These are phyloP conservation scores for Claviceps purpurea DNA, from an alignment of 2,329 filamentous ascomycete species.

Conservation along the genomic window DNA sequence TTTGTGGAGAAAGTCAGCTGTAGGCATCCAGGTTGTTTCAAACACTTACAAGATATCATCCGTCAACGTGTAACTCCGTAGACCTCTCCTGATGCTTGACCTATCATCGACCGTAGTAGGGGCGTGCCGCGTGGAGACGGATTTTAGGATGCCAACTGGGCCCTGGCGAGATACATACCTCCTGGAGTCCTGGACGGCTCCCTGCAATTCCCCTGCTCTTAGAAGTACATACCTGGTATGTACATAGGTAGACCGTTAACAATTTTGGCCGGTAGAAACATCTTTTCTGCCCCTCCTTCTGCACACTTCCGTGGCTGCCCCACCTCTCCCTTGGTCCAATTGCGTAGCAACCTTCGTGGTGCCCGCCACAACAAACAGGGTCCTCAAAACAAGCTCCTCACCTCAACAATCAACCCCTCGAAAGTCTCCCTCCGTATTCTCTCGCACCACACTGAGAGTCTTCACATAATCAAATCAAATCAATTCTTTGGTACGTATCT, in stretches of 20 bases:
- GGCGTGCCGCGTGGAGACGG: too few species aligned
- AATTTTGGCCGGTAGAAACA: slow-evolving; percentile 5
- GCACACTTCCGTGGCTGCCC: slow-evolving; percentile 6
- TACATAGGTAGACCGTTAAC: background rate
- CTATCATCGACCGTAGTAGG: background rate
- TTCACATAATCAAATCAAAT: background rate
- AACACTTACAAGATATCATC: background rate
- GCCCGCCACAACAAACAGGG: slow-evolving; percentile 4
- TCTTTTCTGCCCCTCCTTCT: slow-evolving; percentile 11
- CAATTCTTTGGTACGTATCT: background rate
- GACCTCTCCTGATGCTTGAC: background rate
- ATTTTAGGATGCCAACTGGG: background rate
- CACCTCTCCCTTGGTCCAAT: slow-evolving; percentile 10
- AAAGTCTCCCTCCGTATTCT: background rate
- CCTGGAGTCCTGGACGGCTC: too few species aligned
- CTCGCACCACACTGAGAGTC: background rate
- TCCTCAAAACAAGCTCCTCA: slow-evolving; percentile 1
- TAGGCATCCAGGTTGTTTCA: background rate
- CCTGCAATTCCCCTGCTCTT: background rate
- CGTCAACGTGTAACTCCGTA: background rate
- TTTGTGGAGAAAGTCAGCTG: background rate
- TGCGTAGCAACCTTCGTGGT: slow-evolving; percentile 1
- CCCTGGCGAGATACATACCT: slow-evolving; percentile 1
- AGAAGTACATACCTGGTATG: background rate
- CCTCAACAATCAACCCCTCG: slow-evolving; percentile 4